A percentile compares a stretch with the other conserved stretches of the same genome.
Conservation (phyloP, 371 early-diverging fungal species). For the Catenaria anguillulae region DNA sequence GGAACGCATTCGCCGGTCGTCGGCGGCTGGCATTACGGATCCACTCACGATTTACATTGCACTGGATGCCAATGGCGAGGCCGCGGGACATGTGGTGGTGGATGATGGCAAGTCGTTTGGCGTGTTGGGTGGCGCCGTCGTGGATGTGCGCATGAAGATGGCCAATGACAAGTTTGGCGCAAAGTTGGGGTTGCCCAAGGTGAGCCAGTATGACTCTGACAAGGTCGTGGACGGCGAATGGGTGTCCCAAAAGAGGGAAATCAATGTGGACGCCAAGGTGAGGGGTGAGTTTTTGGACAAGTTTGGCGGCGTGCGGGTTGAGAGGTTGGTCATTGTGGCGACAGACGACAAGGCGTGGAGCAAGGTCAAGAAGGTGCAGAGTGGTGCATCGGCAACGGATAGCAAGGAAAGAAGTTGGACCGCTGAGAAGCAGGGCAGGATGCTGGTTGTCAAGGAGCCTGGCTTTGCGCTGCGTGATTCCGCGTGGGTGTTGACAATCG, state of each 20-base stretch:
- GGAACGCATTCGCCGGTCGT: slow-evolving; percentile 72
- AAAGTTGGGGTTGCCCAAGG: neutral
- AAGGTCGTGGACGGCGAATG: neutral
- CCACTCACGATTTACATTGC: slow-evolving; percentile 83
- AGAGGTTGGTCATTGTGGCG: neutral
- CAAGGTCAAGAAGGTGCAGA: neutral
- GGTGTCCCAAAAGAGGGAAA: neutral
- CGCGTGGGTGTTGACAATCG: neutral
- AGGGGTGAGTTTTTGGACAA: neutral
- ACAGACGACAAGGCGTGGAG: neutral
- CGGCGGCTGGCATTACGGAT: slow-evolving; percentile 60
- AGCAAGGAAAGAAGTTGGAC: neutral
- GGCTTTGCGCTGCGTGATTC: neutral
- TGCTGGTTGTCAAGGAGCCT: neutral
- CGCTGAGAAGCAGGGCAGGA: neutral
- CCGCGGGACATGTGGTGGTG: neutral
- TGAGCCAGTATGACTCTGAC: too few relatives aligned
- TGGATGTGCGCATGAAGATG: neutral
- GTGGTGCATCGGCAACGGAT: too few relatives aligned
- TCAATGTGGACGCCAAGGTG: neutral
- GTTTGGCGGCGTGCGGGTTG: neutral
- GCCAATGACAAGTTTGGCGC: slow-evolving; percentile 6
- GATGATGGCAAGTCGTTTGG: neutral
- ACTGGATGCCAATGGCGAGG: slow-evolving; percentile 22
- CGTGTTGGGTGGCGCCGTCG: neutral